These are phyloP conservation scores for Hirsutella rhossiliensis DNA, from an alignment of 2,329 filamentous ascomycete species.

Conservation along the genomic window DNA sequence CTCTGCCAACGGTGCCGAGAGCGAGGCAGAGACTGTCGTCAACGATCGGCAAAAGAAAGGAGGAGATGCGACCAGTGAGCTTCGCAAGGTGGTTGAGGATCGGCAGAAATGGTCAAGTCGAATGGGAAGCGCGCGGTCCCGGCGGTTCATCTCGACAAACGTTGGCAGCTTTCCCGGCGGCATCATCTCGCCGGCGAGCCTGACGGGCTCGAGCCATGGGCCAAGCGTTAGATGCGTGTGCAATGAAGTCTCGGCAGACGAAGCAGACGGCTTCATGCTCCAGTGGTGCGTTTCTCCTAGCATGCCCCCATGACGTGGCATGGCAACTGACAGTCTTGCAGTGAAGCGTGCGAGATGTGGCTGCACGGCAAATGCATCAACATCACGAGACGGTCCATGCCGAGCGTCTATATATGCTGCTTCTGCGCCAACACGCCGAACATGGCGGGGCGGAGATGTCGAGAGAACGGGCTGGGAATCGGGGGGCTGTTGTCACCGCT, in stretches of 20 bases:
- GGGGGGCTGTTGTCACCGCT: constrained; percentile 23
- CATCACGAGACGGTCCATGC: constrained; percentile 42
- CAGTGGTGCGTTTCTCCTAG: constrained; percentile 42
- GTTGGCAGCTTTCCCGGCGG: constrained; percentile 20
- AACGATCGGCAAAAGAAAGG: constrained; percentile 29
- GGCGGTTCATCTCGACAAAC: constrained; percentile 20
- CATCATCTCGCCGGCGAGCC: constrained; percentile 38
- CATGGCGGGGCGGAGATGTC: constrained; percentile 31
- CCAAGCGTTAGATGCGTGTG: constrained; percentile 46
- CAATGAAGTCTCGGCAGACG: constrained; percentile 28
- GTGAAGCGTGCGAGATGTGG: constrained; percentile 54
- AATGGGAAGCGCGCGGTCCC: constrained; percentile 16
- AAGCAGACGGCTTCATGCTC: constrained; percentile 44
- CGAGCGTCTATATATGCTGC: constrained; percentile 50
- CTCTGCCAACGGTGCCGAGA: constrained; percentile 31
- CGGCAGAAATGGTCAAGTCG: constrained; percentile 31
- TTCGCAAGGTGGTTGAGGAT: constrained; percentile 44
- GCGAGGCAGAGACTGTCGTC: constrained; percentile 47
- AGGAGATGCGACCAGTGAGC: constrained; percentile 48
- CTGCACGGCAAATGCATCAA: constrained; percentile 53
- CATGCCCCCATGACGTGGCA: neutral
- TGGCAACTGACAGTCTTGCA: constrained; percentile 14
- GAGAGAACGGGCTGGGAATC: constrained; percentile 26
- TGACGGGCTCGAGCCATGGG: constrained; percentile 34
- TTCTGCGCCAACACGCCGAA: constrained; percentile 51